Conservation (phyloP, 2,329 filamentous ascomycete genomes). For the Colletotrichum tropicale region DNA sequence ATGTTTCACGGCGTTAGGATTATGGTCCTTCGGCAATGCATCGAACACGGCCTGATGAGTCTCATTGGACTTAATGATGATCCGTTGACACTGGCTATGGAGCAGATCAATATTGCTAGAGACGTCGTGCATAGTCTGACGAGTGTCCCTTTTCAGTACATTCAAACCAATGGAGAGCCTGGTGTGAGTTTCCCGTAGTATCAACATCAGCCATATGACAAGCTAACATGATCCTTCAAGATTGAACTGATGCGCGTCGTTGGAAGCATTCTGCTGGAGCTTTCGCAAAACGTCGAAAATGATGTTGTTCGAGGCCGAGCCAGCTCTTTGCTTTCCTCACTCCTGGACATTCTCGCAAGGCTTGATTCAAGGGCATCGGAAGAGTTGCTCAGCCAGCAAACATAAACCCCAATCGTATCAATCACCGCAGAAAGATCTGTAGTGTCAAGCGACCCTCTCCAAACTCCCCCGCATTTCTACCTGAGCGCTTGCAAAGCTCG, state of each 20-base stretch:
- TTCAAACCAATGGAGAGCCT: conserved; percentile 7
- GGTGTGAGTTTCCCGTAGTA: background rate
- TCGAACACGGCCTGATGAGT: background rate
- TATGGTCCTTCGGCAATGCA: background rate
- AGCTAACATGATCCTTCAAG: conserved; percentile 19
- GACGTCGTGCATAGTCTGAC: background rate
- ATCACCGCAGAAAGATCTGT: background rate
- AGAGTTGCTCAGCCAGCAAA: background rate
- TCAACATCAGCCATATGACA: background rate
- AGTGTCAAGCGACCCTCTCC: background rate
- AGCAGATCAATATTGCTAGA: conserved; percentile 1
- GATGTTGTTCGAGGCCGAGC: background rate
- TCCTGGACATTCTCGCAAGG: background rate
- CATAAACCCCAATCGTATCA: background rate
- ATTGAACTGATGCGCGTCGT: conserved; percentile 44
- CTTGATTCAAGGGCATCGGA: background rate
- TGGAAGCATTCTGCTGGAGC: conserved; percentile 39
- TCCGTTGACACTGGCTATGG: background rate
- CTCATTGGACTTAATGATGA: background rate
- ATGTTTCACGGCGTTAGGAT: background rate
- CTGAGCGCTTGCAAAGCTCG: background rate
- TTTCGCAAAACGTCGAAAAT: conserved; percentile 13
- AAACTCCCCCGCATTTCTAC: background rate
- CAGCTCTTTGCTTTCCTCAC: background rate
- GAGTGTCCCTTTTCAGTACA: background rate